Conservation (phyloP, 495 filamentous ascomycete species). For the Podospora comata region DNA sequence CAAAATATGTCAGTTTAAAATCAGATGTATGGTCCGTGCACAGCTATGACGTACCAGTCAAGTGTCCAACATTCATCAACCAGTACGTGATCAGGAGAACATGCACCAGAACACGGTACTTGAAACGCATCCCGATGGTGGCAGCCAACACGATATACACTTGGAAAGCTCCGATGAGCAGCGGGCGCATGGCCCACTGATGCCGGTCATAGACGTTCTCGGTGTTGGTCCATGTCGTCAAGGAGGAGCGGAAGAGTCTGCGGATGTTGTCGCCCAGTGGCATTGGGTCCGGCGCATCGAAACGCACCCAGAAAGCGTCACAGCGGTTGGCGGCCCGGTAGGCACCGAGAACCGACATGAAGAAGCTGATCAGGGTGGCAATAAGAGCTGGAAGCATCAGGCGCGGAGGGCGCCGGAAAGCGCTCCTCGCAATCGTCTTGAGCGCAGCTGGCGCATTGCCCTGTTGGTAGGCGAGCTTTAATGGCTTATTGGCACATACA, state of each 20-base stretch:
- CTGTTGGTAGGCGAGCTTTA: constrained; percentile 55
- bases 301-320: constrained; percentile 59
- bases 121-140: constrained; percentile 56
- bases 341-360: constrained; percentile 53
- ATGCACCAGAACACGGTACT: constrained; percentile 54
- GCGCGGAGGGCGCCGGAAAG: constrained; percentile 61
- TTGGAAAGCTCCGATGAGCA: constrained; percentile 60
- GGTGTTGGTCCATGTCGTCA: constrained; percentile 56
- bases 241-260: constrained; percentile 45
- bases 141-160: constrained; percentile 57
- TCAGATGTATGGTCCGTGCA: neutral
- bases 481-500: constrained; percentile 62
- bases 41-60: constrained; percentile 28
- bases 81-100: constrained; percentile 52
- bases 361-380: constrained; percentile 58
- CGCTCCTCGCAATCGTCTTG: constrained; percentile 55
- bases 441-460: constrained; percentile 52
- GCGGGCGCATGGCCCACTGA: constrained; percentile 62
- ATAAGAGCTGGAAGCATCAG: constrained; percentile 59
- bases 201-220: constrained; percentile 61
- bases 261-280: constrained; percentile 35
- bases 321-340: constrained; percentile 54
- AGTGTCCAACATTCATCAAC: constrained; percentile 41
- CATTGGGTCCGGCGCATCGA: constrained; percentile 43
- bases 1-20: constrained; percentile 13